These are phyloP conservation scores for Lachancea sp. DNA, from an alignment of 805 yeast genomes.

Conservation along the genomic window DNA sequence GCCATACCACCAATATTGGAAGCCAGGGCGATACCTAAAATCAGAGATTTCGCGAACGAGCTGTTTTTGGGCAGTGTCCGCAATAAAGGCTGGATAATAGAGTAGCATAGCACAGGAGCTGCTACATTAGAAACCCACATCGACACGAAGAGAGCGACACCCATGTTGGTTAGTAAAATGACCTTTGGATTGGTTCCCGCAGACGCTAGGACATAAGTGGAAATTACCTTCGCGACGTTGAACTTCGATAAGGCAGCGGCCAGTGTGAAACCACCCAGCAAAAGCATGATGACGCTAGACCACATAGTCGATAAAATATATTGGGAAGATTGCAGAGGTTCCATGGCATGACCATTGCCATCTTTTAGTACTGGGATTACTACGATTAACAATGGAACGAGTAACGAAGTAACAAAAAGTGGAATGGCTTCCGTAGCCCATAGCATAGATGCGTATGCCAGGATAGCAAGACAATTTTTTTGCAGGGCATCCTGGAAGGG, in stretches of 20 bases:
- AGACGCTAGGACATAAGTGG: conserved; percentile 70
- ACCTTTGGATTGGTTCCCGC: conserved; percentile 84
- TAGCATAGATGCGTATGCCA: conserved; percentile 71
- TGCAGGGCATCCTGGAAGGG: conserved; percentile 61
- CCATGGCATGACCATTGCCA: conserved; percentile 44
- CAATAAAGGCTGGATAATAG: conserved; percentile 84
- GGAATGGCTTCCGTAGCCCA: conserved; percentile 98
- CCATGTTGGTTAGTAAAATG: conserved; percentile 75
- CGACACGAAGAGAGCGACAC: conserved; percentile 75
- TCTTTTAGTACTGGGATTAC: conserved; percentile 62
- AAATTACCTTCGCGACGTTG: conserved; percentile 77
- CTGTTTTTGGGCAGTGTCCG: conserved; percentile 77
- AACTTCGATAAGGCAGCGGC: conserved; percentile 93
- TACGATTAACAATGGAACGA: conserved; percentile 78
- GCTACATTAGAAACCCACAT: conserved; percentile 98
- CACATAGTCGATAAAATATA: conserved; percentile 85
- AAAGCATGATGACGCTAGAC: conserved; percentile 85
- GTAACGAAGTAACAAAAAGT: conserved; percentile 76
- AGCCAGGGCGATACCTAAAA: conserved; percentile 87
- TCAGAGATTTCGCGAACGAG: conserved; percentile 72
- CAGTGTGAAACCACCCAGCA: conserved; percentile 88
- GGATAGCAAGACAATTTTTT: conserved; percentile 74
- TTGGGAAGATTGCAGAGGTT: conserved; percentile 56
- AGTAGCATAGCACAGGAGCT: conserved; percentile 88
- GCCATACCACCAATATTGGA: conserved; percentile 96